These are phyloP conservation scores for Pyrenula aspistea DNA, from an alignment of 495 filamentous ascomycete genomes.

Conservation along the genomic window DNA sequence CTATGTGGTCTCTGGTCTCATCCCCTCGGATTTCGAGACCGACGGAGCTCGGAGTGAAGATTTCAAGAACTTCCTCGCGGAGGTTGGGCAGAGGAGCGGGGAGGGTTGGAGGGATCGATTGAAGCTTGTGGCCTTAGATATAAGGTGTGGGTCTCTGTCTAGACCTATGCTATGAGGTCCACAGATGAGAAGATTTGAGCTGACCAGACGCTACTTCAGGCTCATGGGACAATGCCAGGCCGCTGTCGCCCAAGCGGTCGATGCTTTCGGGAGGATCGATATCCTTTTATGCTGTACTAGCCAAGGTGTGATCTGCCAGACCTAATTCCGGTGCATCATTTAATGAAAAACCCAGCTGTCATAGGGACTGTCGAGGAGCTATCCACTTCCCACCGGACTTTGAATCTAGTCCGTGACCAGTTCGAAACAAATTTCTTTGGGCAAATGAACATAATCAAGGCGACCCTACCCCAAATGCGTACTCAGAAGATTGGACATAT, in stretches of 20 bases:
- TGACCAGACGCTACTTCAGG: slow-evolving; percentile 9
- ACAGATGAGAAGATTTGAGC: not conserved
- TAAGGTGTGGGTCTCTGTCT: slow-evolving; percentile 25
- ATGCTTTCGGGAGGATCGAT: slow-evolving; percentile 76
- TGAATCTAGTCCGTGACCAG: slow-evolving; percentile 73
- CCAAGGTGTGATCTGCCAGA: slow-evolving; percentile 44
- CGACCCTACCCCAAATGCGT: slow-evolving; percentile 69
- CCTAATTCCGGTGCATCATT: slow-evolving; percentile 2
- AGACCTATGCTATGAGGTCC: slow-evolving; percentile 4
- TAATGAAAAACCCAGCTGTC: slow-evolving; percentile 41
- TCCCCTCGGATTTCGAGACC: slow-evolving; percentile 34
- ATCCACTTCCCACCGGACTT: slow-evolving; percentile 54
- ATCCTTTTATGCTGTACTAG: slow-evolving; percentile 80
- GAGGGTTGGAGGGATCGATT: slow-evolving; percentile 32
- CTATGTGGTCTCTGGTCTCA: slow-evolving; percentile 66
- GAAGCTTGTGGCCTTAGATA: slow-evolving; percentile 34
- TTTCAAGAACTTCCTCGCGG: slow-evolving; percentile 43
- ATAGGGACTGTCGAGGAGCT: slow-evolving; percentile 90
- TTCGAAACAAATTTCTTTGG: slow-evolving; percentile 94
- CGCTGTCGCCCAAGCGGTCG: slow-evolving; percentile 73
- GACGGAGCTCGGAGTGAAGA: slow-evolving; percentile 34
- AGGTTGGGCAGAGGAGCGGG: slow-evolving; percentile 54
- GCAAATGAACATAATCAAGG: slow-evolving; percentile 90
- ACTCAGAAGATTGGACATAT: slow-evolving; percentile 74
- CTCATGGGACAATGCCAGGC: slow-evolving; percentile 54